Evolutionary conservation across 1,284 basidiomycete species (phyloP).

Genomic region (Leccinum glutinopallens): DNA sequence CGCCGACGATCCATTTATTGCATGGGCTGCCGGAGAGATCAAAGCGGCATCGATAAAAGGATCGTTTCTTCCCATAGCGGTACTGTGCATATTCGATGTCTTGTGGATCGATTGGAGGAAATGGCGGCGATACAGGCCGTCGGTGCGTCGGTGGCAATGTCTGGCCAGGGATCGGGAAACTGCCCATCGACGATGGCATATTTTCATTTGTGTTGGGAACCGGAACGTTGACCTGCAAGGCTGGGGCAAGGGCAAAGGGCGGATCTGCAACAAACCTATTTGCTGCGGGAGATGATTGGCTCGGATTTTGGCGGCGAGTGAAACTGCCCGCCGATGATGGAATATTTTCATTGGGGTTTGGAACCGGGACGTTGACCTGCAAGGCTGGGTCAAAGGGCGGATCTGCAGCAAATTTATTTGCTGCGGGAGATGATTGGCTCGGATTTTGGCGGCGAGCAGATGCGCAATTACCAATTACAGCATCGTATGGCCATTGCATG

Average conservation of each 20-base stretch:
- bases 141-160: neutral
- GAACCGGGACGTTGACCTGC: conserved; percentile 5
- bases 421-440: conserved; percentile 6
- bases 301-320: neutral
- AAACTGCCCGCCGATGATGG: neutral
- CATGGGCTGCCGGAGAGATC: conserved; percentile 28
- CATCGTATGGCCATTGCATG: conserved; percentile 2
- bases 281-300: conserved; percentile 7
- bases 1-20: conserved; percentile 30
- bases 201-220: conserved; percentile 6
- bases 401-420: conserved; percentile 2
- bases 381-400: neutral
- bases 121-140: neutral
- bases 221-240: conserved; percentile 8
- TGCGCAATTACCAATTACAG: neutral
- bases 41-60: conserved; percentile 33
- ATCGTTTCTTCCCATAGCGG: conserved; percentile 20
- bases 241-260: neutral
- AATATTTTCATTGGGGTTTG: conserved; percentile 8
- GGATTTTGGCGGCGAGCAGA: conserved; percentile 5
- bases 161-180: conserved; percentile 4
- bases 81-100: conserved; percentile 26
- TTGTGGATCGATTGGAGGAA: conserved; percentile 17
- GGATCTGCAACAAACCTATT: neutral
- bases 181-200: neutral